A percentile compares a stretch with the other conserved stretches of the same genome.
phyloP scores from a whole-genome alignment of 768 basidiomycete genomes.

The Calocera viscosa region DNA sequence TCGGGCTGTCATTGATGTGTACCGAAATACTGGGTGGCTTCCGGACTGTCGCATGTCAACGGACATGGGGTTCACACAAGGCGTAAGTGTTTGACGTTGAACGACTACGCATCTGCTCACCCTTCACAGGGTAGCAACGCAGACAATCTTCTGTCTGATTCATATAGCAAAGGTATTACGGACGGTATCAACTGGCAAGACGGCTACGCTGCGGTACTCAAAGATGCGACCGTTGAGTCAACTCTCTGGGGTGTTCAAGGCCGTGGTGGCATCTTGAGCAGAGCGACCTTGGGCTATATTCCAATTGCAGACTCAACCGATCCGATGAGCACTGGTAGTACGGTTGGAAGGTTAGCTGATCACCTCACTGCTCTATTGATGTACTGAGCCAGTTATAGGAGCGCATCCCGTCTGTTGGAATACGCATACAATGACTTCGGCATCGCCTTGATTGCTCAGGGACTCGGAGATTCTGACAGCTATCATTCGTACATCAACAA shows the following conservation, averaged over 20 bases:
- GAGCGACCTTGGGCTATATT: slow-evolving; percentile 13
- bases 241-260: slow-evolving; percentile 15
- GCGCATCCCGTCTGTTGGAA: slow-evolving; percentile 23
- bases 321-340: slow-evolving; percentile 32
- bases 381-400: slow-evolving; percentile 14
- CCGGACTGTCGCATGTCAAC: slow-evolving; percentile 42
- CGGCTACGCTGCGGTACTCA: slow-evolving; percentile 28
- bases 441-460: slow-evolving; percentile 37
- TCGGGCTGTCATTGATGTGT: slow-evolving; percentile 40
- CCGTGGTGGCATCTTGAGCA: slow-evolving; percentile 15
- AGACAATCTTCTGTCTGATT: slow-evolving; percentile 37
- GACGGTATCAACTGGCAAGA: slow-evolving; percentile 30
- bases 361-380: background rate
- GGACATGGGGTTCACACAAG: slow-evolving; percentile 23
- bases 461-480: slow-evolving; percentile 29
- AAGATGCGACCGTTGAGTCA: slow-evolving; percentile 26
- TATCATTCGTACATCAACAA: slow-evolving; percentile 36
- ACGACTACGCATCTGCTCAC: background rate
- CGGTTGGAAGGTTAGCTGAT: background rate
- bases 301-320: slow-evolving; percentile 11
- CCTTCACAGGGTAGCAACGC: slow-evolving; percentile 42
- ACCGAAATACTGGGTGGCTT: slow-evolving; percentile 36
- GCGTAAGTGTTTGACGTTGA: slow-evolving; percentile 23
- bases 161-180: slow-evolving; percentile 33
- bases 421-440: slow-evolving; percentile 42